Percentiles rank a stretch among this genome's conserved stretches.
Evolutionary conservation across 2,329 filamentous ascomycete species (phyloP).

Genomic region (Zalaria sp.): DNA sequence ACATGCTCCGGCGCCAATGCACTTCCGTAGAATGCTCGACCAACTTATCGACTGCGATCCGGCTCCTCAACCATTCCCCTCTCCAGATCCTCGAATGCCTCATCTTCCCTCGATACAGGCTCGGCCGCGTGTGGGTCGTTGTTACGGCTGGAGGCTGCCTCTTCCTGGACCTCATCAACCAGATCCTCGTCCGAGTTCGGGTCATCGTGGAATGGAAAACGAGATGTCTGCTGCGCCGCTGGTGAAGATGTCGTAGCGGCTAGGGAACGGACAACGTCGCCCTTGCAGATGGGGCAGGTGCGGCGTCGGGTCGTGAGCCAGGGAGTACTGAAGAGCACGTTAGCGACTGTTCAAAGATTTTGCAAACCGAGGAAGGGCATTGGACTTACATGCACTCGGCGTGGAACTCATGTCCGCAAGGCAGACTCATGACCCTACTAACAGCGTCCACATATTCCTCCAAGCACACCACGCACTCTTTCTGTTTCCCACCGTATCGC

Average conservation of each 20-base stretch:
- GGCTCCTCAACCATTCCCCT: slow-evolving; percentile 10
- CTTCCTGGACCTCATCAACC: slow-evolving; percentile 16
- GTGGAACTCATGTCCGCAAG: slow-evolving; percentile 96
- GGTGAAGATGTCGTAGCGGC: slow-evolving; percentile 10
- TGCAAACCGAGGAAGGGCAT: background rate
- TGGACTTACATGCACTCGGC: slow-evolving; percentile 88
- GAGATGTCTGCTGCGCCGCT: slow-evolving; percentile 3
- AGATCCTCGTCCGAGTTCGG: slow-evolving; percentile 10
- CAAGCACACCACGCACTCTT: slow-evolving; percentile 90
- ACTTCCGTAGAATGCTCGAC: no score
- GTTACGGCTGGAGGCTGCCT: slow-evolving; percentile 16
- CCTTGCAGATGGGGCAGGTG: slow-evolving; percentile 98
- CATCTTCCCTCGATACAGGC: slow-evolving; percentile 17
- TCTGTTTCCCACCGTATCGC: slow-evolving; percentile 49
- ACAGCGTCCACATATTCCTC: slow-evolving; percentile 94
- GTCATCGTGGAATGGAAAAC: slow-evolving; percentile 1
- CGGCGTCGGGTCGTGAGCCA: slow-evolving; percentile 91
- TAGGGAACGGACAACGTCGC: slow-evolving; percentile 62
- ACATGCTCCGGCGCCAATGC: no score
- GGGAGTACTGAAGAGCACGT: slow-evolving; percentile 51
- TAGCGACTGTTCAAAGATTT: background rate
- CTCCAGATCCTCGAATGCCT: slow-evolving; percentile 21
- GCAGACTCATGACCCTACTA: slow-evolving; percentile 89
- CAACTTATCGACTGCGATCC: slow-evolving; percentile 5
- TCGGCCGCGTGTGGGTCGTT: slow-evolving; percentile 16